phyloP scores from a whole-genome alignment of 2,329 filamentous ascomycete species.

The Aplosporella prunicola region DNA sequence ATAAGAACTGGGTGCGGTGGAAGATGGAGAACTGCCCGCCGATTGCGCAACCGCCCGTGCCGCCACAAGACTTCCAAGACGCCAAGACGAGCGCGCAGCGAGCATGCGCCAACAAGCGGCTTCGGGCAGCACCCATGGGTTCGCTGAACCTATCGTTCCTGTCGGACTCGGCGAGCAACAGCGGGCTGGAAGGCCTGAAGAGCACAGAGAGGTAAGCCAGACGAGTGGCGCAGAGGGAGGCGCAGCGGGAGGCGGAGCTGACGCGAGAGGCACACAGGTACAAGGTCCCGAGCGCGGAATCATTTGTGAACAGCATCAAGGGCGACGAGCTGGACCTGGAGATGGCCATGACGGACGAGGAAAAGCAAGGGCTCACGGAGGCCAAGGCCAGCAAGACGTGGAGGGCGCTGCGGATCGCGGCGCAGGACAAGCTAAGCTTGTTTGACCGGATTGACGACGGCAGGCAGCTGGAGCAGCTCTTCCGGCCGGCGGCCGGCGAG shows the following conservation, averaged over 20 bases:
- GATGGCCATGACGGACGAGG: conserved; percentile 59
- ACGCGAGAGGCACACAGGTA: conserved; percentile 41
- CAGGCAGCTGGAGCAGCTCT: conserved; percentile 52
- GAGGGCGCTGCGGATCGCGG: conserved; percentile 75
- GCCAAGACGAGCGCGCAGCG: conserved; percentile 58
- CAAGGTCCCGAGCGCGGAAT: conserved; percentile 57
- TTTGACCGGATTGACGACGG: conserved; percentile 86
- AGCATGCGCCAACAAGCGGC: conserved; percentile 59
- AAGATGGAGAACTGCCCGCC: conserved; percentile 88
- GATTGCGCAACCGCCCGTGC: conserved; percentile 68
- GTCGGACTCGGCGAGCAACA: conserved; percentile 51
- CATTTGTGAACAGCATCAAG: conserved; percentile 64
- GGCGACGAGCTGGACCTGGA: conserved; percentile 79
- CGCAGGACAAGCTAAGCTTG: conserved; percentile 59
- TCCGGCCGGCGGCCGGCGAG: conserved; percentile 31
- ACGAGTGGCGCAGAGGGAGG: too few relatives aligned
- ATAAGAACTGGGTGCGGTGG: conserved; percentile 99
- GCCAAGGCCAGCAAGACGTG: conserved; percentile 82
- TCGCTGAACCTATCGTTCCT: conserved; percentile 73
- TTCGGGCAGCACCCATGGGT: conserved; percentile 56
- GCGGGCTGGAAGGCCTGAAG: conserved; percentile 61
- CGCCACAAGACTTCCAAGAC: conserved; percentile 57
- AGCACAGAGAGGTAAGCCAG: conserved; percentile 42
- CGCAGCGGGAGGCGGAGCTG: conserved; percentile 1
- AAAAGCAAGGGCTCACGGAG: conserved; percentile 50